Base-by-base conservation (phyloP, 495 filamentous ascomycete species). In the Trichoderma parareesei region DNA sequence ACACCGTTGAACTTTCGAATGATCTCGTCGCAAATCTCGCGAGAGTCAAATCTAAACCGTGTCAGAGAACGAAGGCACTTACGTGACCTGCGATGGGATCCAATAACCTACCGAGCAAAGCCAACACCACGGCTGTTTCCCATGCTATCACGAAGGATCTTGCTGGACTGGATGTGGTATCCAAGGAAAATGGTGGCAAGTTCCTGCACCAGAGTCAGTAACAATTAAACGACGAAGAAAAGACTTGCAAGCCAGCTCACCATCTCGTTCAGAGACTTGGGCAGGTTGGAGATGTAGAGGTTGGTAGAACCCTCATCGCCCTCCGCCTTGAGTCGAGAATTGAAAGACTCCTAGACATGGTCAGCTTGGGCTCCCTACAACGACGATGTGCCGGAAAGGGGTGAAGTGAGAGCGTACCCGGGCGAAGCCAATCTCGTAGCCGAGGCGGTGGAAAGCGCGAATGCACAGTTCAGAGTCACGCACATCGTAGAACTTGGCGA, bases 361-460 rank as follows among this genome's bases (percentile, higher is more conserved):
- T 67, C 43, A 72, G 64, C 33, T 49, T 0, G 41, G 14, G 14
- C 14, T 27, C 0, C 13, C 38, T 8, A 9, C 8, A 20, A 18
- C 9, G 46, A 49, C 16, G 1, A 6, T 27, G 38, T 37, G 3
- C 14, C 5, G 46, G 27, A 37, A 57, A 2, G 27, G 18, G 11
- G 18, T 57, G 61, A 7, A 66, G 18, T 48, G 43, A 33, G 62
- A 35, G 73, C 76, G 67, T 79, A 93, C 92, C 72, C 90, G 83
- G 66, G 95, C 94, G 77, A 97, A 99, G 71, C 92, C 94, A 65
- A 93, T 93, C 78, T 99, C 94, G 71, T 98, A 98, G 48, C 93
- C 93, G 64, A 92, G 84, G 69, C 89, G 88, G 73, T 91, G 92
- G 71, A 99, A 95, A n/a, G 89, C 93, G 44, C 91, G 90, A 75